Conservation (phyloP, 768 basidiomycete genomes). For the Pisolithus sp. region DNA sequence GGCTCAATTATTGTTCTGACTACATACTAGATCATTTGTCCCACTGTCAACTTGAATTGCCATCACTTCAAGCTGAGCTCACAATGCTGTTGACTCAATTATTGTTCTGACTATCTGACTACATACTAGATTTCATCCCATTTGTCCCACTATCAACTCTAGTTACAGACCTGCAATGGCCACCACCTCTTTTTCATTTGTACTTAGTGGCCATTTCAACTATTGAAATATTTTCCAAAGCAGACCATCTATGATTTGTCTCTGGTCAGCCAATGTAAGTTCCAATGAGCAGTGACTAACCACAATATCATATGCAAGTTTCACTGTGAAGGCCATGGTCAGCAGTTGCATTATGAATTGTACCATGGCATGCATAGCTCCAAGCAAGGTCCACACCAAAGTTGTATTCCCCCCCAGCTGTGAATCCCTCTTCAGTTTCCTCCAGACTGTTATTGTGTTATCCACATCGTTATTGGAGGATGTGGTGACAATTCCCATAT, state of each 20-base stretch:
- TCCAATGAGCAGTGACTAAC: background rate
- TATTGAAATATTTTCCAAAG: too few relatives aligned
- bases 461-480: background rate
- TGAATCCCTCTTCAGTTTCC: background rate
- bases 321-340: background rate
- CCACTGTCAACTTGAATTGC: background rate
- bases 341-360: background rate
- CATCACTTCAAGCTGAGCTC: too few relatives aligned
- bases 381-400: background rate
- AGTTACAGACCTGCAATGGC: too few relatives aligned
- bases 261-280: background rate
- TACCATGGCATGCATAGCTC: background rate
- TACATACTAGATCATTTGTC: too few relatives aligned
- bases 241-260: background rate
- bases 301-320: background rate
- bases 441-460: background rate
- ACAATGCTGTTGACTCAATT: too few relatives aligned
- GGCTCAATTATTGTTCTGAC: too few relatives aligned
- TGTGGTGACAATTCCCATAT: background rate
- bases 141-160: too few relatives aligned
- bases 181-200: too few relatives aligned
- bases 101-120: too few relatives aligned
- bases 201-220: too few relatives aligned
- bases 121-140: too few relatives aligned
- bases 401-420: background rate